Percentiles rank a stretch among this genome's conserved stretches.
phyloP scores from a whole-genome alignment of 2,329 filamentous ascomycete species.

The Colletotrichum melonis region DNA sequence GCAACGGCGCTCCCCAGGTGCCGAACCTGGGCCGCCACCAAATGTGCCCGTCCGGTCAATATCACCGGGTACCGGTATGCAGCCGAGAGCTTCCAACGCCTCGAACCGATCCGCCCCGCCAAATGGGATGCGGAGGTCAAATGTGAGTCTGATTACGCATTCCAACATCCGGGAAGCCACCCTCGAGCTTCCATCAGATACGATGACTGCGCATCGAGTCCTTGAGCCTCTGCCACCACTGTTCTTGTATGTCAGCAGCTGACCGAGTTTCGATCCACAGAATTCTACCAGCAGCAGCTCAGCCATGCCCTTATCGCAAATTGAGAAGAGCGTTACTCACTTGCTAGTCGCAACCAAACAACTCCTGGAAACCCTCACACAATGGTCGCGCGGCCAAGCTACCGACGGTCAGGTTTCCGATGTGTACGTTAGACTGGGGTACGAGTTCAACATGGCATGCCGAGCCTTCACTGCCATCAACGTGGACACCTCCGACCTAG shows the following conservation, averaged over 20 bases:
- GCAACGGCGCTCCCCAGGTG: constrained; percentile 73
- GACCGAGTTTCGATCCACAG: constrained; percentile 32
- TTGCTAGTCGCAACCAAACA: constrained; percentile 98
- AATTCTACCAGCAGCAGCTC: constrained; percentile 58
- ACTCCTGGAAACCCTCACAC: constrained; percentile 94
- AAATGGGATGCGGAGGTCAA: constrained; percentile 60
- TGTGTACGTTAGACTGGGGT: constrained; percentile 95
- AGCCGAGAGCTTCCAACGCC: constrained; percentile 72
- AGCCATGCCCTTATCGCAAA: constrained; percentile 87
- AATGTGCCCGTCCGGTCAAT: constrained; percentile 67
- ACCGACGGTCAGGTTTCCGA: constrained; percentile 97
- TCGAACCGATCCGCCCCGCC: constrained; percentile 69
- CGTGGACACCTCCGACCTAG: constrained; percentile 92
- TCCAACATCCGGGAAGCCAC: background rate
- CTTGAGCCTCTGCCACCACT: background rate
- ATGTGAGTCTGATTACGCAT: constrained; percentile 60
- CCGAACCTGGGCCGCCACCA: constrained; percentile 68
- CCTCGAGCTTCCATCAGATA: background rate
- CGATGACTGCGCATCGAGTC: background rate
- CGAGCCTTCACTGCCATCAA: constrained; percentile 97
- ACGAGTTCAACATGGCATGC: constrained; percentile 99
- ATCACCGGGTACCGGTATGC: constrained; percentile 68
- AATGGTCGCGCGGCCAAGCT: constrained; percentile 94
- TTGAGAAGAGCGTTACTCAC: constrained; percentile 98
- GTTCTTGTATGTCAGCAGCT: background rate